Base-by-base conservation (phyloP, 345 rosid genomes). In the Hevea brasiliensis region DNA sequence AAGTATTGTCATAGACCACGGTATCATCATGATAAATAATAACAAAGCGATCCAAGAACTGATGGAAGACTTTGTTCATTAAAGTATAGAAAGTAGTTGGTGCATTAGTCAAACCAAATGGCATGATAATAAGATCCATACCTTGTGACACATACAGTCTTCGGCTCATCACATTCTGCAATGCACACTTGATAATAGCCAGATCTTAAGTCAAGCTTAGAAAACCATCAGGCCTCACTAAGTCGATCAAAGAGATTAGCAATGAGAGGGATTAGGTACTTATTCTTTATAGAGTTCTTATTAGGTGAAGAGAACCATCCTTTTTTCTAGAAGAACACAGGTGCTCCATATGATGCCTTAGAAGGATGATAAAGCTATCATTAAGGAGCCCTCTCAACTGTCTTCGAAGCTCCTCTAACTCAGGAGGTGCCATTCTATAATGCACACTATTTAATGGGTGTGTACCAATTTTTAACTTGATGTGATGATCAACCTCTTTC, bases 71-170 rank as follows among this genome's bases (percentile, higher is more conserved):
- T 8, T 45, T 8, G 14, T 45, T 45, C 8, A 44, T 45, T 0
- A 45, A 8, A 0, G 48, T 45, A 14, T 45, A 61, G 29, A 44
- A 48, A 0, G 45, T 60, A 3, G 15, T 0, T 0, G 21, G n/a
- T 2, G 59, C 21, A 45, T 71, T 71, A 0, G 67, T 71, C 26
- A 61, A 18, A 3, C 23, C 27, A 13, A 61, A 71, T 8, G 57
- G 32, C 67, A 71, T 61, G 2, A 71, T 67, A 5, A 17, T 47
- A 67, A 0, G 58, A 24, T 17, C 57, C 57, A 67, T 67, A 67
- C 0, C 10, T 2, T 1, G 57, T 67, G 14, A 47, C 41, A 24
- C 23, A 45, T 10, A 41, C 48, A 4, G 70, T 67, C n/a, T 67
- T 67, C 0, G 23, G 10, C 42, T 67, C 24, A 48, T 26, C 41